Evolutionary conservation across 176 grass and related monocot genomes (phyloP).

Genomic region (Paspalum vaginatum): DNA sequence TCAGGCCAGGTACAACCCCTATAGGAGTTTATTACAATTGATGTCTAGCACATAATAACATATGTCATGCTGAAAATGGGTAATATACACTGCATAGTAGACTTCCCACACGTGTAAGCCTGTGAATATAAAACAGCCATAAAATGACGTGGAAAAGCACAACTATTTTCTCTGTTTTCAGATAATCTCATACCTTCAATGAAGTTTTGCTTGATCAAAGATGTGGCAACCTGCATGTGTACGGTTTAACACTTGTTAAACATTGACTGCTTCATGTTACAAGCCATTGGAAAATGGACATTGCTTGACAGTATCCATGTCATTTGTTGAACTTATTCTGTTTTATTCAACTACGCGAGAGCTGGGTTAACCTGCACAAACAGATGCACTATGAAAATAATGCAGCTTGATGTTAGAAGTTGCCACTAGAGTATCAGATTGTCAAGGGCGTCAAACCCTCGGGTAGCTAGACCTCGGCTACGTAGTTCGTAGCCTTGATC

Average conservation of each 20-base stretch:
- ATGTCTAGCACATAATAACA: constrained; percentile 3
- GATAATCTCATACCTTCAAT: constrained; percentile 46
- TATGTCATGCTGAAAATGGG: constrained; percentile 2
- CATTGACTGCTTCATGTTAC: constrained; percentile 9
- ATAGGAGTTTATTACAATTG: no score
- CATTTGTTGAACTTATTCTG: neutral
- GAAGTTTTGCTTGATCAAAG: constrained; percentile 39
- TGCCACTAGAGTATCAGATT: neutral
- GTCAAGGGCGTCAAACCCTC: no score
- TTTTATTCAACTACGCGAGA: constrained; percentile 13
- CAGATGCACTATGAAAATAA: constrained; percentile 1
- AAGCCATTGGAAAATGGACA: constrained; percentile 1
- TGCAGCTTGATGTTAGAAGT: neutral
- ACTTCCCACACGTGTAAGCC: neutral
- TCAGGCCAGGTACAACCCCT: no score
- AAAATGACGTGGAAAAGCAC: constrained; percentile 7
- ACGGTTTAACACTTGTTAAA: constrained; percentile 31
- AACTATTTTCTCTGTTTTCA: constrained; percentile 30
- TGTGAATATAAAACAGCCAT: constrained; percentile 17
- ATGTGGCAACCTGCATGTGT: constrained; percentile 37
- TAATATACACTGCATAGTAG: neutral
- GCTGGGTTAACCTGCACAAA: constrained; percentile 12
- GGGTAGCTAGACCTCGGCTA: no score
- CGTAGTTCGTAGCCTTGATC: no score
- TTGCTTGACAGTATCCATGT: neutral